Base-by-base conservation (phyloP, 2,329 filamentous ascomycete genomes). In the Penicillium sp. region DNA sequence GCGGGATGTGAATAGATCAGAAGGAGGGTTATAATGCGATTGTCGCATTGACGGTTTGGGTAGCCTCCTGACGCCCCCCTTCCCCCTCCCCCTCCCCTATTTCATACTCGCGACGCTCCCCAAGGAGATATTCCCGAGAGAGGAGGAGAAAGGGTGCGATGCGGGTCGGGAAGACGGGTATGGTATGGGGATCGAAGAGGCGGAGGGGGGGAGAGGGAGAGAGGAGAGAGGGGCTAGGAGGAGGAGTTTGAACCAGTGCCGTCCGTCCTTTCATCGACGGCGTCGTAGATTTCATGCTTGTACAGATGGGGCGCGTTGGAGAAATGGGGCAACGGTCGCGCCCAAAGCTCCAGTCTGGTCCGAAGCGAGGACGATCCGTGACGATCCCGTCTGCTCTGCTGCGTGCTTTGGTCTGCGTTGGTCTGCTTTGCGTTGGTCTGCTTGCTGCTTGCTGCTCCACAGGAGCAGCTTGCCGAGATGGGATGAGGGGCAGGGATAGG, bases 331-430 rank as follows among this genome's bases (percentile, higher is more conserved):
- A 51, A 55, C 52, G 48, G 54, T 41, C 43, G 41, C 36, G 26
- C 39, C 29, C 39, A 42, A 34, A 18, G 41, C 27, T 46, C 49
- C 52, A 46, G 20, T 40, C 18, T 37, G 45, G 43, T 39, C 52
- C 49, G 55, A 57, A 55, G 52, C 49, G 52, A 57, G 18, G 55
- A 45, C 39, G 55, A 57, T 57, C 54, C 42, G n/a, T 49, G 54
- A 47, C 49, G 54, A 55, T 57, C 54, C 51, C 39, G 47, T 44
- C 26, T 30, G 20, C 41, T 44, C 15, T 12, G 9, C 20, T 39
- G 17, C 12, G 6, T 10, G 36, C 36, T 30, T 15, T 26, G 17
- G 21, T 7, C n/a, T 15, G 9, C 15, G 13, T 27, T 6, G 26
- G 10, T 6, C 26, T 7, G 26, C 26, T 27, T n/a, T n/a, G n/a